Base-by-base conservation (phyloP, 768 basidiomycete species). In the Pleurotus sapidus region DNA sequence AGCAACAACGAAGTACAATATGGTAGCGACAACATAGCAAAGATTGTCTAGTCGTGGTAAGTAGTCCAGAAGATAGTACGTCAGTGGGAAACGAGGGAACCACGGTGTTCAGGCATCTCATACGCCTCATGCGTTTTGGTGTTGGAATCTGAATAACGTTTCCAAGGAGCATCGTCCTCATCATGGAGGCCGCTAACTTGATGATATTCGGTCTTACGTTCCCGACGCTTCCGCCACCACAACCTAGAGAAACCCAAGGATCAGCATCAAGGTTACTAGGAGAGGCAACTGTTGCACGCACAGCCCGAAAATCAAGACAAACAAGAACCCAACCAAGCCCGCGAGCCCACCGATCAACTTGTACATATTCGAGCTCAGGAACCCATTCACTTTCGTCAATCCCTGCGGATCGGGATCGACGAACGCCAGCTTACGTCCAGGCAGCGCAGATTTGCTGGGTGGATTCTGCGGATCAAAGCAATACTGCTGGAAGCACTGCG, bases 361-460 rank as follows among this genome's bases (percentile, higher is more conserved):
- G 53, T 73, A 73, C 69, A 81, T 81, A 59, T 83, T 69, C 18
- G 60, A 62, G 1, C 60, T 56, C 61, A 87, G 66, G 61, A 87
- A 86, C 0, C 60, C 59, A 46, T 60, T 63, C 24, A 84, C 59
- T 59, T 78, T 76, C 47, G 43, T 46, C 27, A 80, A n/a, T 5
- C 81, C 84, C 47, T 77, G 64, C 9, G 78, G 81, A 64, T 85
- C 82, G 4, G 87, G 87, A 68, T 87, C 70, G 20, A 72, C 72
- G 62, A 86, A 87, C 0, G 40, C 50, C 1, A 74, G 69, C 49
- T 79, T 71, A 55, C 87, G 65, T 2, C 61, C 60, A 0, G 73
- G 70, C 0, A 81, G 51, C 50, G 62, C 65, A 11, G 66, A 65
- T 57, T 69, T 71, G 57, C 72, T 79, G 1, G 78, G 73, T 9